Percentiles rank a stretch among this genome's conserved stretches.
phyloP scores from a whole-genome alignment of 2,329 filamentous ascomycete genomes.

The Exophiala phaeomuriformis region DNA sequence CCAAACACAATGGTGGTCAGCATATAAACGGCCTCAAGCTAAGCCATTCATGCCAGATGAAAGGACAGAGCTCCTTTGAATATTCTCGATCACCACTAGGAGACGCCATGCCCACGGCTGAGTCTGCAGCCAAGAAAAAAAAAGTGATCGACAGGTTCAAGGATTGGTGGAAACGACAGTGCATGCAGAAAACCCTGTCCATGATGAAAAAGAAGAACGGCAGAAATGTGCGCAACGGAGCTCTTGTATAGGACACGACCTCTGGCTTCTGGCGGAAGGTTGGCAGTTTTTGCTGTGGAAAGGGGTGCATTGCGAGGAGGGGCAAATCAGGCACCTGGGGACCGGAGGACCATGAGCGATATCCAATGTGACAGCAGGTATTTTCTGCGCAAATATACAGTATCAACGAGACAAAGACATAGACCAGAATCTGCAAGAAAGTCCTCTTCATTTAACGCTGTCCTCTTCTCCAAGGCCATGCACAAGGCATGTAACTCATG shows the following conservation, averaged over 20 bases:
- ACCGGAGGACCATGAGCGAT: not conserved
- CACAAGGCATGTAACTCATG: constrained; percentile 9
- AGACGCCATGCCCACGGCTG: constrained; percentile 23
- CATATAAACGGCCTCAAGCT: constrained; percentile 1
- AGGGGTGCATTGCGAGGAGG: not conserved
- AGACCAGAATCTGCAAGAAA: not conserved
- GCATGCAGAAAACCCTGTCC: constrained; percentile 18
- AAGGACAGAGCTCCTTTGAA: constrained; percentile 13
- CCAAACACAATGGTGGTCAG: constrained; percentile 6
- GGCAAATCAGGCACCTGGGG: not conserved
- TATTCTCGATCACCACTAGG: constrained; percentile 10
- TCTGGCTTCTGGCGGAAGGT: not conserved
- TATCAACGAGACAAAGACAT: not conserved
- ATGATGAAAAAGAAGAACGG: constrained; percentile 13
- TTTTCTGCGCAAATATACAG: not conserved
- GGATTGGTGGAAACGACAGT: constrained; percentile 25
- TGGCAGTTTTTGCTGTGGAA: not conserved
- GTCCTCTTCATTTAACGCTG: not conserved
- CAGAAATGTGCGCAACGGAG: constrained; percentile 7
- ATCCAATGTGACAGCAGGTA: not conserved
- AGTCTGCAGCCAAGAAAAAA: constrained; percentile 26
- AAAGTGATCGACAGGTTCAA: constrained; percentile 24
- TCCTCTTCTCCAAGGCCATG: constrained; percentile 12
- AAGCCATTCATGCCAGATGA: constrained; percentile 13
- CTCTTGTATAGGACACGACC: constrained; percentile 4